phyloP scores from a whole-genome alignment of 2,329 filamentous ascomycete species.

The Rhynchosporium secalis region DNA sequence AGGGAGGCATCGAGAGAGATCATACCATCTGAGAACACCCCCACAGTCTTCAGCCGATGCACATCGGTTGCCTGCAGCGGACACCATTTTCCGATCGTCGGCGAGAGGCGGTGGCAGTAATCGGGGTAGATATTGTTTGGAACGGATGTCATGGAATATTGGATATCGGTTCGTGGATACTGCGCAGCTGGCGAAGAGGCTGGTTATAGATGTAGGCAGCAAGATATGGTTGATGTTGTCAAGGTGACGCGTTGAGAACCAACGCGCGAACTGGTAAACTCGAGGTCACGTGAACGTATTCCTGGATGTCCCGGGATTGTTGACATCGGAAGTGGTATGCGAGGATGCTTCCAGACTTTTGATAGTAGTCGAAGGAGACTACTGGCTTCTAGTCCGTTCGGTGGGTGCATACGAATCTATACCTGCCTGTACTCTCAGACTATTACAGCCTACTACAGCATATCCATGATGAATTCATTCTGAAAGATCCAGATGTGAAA shows the following conservation, averaged over 20 bases:
- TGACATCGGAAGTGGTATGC: not conserved
- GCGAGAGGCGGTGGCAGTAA: slow-evolving; percentile 64
- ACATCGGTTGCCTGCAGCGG: slow-evolving; percentile 55
- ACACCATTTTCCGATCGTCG: slow-evolving; percentile 61
- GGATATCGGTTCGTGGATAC: slow-evolving; percentile 7
- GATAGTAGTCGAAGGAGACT: not conserved
- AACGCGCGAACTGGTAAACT: not conserved
- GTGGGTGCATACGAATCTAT: too few species aligned
- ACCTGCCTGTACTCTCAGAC: too few species aligned
- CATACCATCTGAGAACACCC: slow-evolving; percentile 54
- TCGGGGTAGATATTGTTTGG: slow-evolving; percentile 52
- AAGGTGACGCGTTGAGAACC: slow-evolving; percentile 19
- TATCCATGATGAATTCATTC: not conserved
- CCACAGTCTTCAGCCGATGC: slow-evolving; percentile 47
- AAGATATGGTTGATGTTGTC: slow-evolving; percentile 15
- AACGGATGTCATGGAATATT: slow-evolving; percentile 52
- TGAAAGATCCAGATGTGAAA: not conserved
- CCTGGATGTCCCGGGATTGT: not conserved
- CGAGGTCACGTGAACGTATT: slow-evolving; percentile 15
- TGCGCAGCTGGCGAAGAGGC: slow-evolving; percentile 8
- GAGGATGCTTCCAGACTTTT: not conserved
- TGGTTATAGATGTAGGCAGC: slow-evolving; percentile 2
- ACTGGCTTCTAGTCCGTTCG: too few species aligned
- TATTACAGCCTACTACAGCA: not conserved
- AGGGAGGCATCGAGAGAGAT: not conserved